Evolutionary conservation across 2,329 filamentous ascomycete genomes (phyloP).

Genomic region (Diaporthe eres): DNA sequence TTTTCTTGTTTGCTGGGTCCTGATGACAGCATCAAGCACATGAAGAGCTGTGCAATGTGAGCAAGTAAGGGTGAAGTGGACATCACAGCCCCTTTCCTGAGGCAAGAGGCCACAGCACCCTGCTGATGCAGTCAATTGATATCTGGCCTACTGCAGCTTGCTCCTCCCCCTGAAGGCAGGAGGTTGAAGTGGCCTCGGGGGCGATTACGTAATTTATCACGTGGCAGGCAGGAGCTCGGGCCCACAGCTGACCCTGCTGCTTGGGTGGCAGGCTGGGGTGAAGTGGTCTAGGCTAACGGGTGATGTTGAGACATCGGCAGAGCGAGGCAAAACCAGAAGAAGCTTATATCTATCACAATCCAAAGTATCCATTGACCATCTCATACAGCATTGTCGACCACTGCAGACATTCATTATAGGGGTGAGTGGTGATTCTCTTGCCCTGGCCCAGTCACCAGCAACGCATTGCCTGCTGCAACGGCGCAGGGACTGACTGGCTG

Average conservation of each 20-base stretch:
- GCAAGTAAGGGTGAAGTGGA: not conserved
- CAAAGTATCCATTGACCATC: conserved; percentile 44
- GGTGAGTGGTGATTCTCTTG: conserved; percentile 38
- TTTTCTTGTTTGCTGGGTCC: not conserved
- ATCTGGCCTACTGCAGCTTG: not conserved
- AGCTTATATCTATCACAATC: conserved; percentile 42
- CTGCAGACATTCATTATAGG: conserved; percentile 42
- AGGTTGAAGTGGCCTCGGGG: not conserved
- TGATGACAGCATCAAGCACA: not conserved
- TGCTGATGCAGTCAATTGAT: not conserved
- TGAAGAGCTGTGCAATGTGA: not conserved
- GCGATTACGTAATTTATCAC: conserved; percentile 29
- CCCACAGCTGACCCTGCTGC: conserved; percentile 18
- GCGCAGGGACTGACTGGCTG: not conserved
- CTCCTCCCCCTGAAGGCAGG: not conserved
- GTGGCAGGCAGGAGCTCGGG: conserved; percentile 21
- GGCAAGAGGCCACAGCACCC: not conserved
- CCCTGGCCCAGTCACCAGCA: conserved; percentile 5
- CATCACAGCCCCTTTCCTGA: conserved; percentile 16
- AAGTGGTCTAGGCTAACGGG: conserved; percentile 25
- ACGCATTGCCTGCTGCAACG: not conserved
- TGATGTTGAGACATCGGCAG: conserved; percentile 37
- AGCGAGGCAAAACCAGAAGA: conserved; percentile 29
- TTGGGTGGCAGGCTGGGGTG: conserved; percentile 22
- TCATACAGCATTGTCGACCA: conserved; percentile 39